Base-by-base conservation (phyloP, 306 rosid species). In the Sphenostylis stenocarpa region DNA sequence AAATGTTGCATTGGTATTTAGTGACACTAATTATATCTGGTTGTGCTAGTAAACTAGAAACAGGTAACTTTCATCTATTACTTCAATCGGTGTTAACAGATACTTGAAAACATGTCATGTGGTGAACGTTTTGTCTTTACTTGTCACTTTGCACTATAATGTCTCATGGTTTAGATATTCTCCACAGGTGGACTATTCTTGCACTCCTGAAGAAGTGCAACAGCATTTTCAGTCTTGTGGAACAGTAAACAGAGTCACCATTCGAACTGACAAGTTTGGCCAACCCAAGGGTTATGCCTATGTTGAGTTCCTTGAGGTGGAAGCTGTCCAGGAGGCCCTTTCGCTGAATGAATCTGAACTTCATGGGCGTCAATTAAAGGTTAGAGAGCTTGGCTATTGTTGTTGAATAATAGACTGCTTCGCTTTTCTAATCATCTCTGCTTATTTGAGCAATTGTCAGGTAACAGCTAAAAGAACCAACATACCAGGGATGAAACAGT, bases 271-370 rank as follows among this genome's bases (percentile, higher is more conserved):
- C 38, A 91, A 91, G 85, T 88, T 80, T 73, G 96, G 96, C 64
- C 96, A 91, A 51, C 93, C 96, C 56, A 91, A 91, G 85, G 96
- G 96, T 60, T 91, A 86, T 85, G 96, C 96, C 16, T 91, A 91
- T 85, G 96, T 88, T 69, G 96, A 90, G 66, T 90, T 90, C 73
- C 23, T 90, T 14, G 96, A 90, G 84, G 43, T 65, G 2, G 96
- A 90, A 68, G 96, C 93, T 82, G 93, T 90, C 76, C 93, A 90
- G 64, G 93, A 88, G 80, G 96, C 93, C 41, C 82, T 90, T 39
- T 86, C 62, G 56, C 76, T 90, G 84, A 90, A 87, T 80, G 96
- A 90, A 76, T 87, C 96, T 67, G 90, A 88, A 77, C 87, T 90
- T 23, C 96, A 88, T 73, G 96, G 93, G 21, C 96, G 96, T 49